These are phyloP conservation scores for Globisporangium cederbergense DNA, from an alignment of 352 stramenopile species.

Conservation along the genomic window DNA sequence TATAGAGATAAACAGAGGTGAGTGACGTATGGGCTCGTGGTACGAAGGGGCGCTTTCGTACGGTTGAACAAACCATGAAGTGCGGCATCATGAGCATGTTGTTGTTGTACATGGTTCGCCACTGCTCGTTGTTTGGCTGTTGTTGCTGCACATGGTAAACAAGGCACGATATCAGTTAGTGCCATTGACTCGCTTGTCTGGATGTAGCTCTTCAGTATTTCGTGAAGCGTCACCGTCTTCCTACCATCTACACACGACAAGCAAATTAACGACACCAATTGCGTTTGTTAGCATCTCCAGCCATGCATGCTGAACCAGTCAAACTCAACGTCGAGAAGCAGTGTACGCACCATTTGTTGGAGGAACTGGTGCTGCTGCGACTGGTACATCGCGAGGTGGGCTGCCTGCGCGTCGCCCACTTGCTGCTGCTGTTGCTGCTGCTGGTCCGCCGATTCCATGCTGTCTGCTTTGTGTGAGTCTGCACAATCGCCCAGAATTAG, in stretches of 20 bases:
- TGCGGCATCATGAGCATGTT: slow-evolving; percentile 61
- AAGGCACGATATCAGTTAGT: neutral
- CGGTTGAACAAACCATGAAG: slow-evolving; percentile 36
- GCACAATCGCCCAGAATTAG: neutral
- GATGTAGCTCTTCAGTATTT: neutral
- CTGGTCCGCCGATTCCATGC: slow-evolving; percentile 14
- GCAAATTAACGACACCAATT: neutral
- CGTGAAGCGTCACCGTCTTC: neutral
- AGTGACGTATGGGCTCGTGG: neutral
- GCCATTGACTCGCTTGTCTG: neutral
- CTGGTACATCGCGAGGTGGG: slow-evolving; percentile 74
- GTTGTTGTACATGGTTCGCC: slow-evolving; percentile 46
- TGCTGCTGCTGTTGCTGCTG: slow-evolving; percentile 12
- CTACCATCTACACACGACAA: slow-evolving; percentile 6
- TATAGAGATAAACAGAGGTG: neutral
- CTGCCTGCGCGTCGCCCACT: slow-evolving; percentile 25
- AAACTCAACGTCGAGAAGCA: neutral
- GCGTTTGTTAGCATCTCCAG: neutral
- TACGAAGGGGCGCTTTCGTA: neutral
- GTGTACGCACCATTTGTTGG: slow-evolving; percentile 63
- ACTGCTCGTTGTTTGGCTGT: slow-evolving; percentile 52
- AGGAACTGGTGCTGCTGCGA: slow-evolving; percentile 76
- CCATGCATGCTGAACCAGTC: too few relatives aligned
- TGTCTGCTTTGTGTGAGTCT: neutral
- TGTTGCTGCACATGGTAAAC: slow-evolving; percentile 26